Conservation (phyloP, 306 rosid genomes). For the Hippophae rhamnoides region DNA sequence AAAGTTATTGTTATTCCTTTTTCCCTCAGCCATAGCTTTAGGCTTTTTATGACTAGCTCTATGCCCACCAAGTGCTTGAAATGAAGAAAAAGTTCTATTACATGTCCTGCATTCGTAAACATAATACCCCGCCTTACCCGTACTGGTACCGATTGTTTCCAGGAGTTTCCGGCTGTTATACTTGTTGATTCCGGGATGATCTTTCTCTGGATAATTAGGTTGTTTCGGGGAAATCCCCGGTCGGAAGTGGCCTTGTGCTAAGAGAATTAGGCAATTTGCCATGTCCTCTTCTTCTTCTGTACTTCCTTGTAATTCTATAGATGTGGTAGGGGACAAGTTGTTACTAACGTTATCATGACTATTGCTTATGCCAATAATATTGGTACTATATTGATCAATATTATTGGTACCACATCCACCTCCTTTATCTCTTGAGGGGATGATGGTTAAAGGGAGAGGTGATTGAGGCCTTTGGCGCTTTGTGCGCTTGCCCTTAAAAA, state of each 20-base stretch:
- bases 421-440: constrained; percentile 12
- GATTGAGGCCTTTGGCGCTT: constrained; percentile 84
- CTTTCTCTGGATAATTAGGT: no score
- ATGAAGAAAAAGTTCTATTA: constrained; percentile 63
- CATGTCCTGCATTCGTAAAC: constrained; percentile 79
- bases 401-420: background rate
- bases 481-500: constrained; percentile 76
- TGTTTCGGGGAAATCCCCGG: background rate
- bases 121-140: background rate
- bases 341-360: constrained; percentile 5
- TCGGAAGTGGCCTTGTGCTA: constrained; percentile 62
- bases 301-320: constrained; percentile 17
- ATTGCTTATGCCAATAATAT: background rate
- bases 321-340: constrained; percentile 33
- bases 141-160: constrained; percentile 23
- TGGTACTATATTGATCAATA: background rate
- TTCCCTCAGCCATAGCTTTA: constrained; percentile 14
- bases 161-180: constrained; percentile 51
- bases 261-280: constrained; percentile 80
- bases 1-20: background rate
- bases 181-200: constrained; percentile 15
- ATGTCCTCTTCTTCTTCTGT: constrained; percentile 70
- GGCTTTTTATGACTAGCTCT: constrained; percentile 88
- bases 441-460: constrained; percentile 43
- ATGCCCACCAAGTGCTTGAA: constrained; percentile 85